Conservation (phyloP, 192 early-diverging fungal genomes). For the Chytriomyces sp. region DNA sequence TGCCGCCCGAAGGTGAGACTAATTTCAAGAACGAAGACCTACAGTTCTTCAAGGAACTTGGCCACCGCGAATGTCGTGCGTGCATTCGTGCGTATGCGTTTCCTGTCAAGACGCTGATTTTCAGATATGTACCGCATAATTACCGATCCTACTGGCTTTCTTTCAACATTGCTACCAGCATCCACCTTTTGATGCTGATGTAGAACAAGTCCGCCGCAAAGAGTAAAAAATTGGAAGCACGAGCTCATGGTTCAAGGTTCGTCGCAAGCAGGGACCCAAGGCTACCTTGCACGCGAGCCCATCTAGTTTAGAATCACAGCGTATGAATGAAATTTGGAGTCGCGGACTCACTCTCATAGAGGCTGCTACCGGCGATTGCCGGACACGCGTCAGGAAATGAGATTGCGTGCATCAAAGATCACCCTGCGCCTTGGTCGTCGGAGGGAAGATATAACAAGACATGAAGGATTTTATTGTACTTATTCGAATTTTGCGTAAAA, state of each 20-base stretch:
- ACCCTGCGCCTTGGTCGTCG: constrained; percentile 77
- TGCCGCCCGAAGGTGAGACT: constrained; percentile 39
- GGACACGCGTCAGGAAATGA: constrained; percentile 89
- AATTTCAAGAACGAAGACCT: constrained; percentile 66
- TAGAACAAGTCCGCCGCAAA: constrained; percentile 53
- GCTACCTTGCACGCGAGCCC: constrained; percentile 70
- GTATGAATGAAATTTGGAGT: constrained; percentile 96
- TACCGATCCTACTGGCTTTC: not conserved
- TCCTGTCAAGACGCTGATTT: not conserved
- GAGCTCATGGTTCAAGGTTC: constrained; percentile 88
- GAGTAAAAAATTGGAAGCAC: constrained; percentile 77
- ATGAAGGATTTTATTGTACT: constrained; percentile 75
- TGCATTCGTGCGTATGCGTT: constrained; percentile 79
- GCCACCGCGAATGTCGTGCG: constrained; percentile 85
- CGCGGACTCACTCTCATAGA: constrained; percentile 88
- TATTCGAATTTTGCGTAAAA: constrained; percentile 53
- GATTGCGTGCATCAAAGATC: constrained; percentile 88
- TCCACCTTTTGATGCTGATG: constrained; percentile 31
- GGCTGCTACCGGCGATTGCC: constrained; percentile 90
- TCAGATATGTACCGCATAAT: not conserved
- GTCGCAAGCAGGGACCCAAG: constrained; percentile 88
- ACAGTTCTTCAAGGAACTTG: constrained; percentile 72
- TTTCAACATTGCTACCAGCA: not conserved
- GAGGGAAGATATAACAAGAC: constrained; percentile 59
- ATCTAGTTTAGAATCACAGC: constrained; percentile 78